Evolutionary conservation across 1,284 basidiomycete genomes (phyloP).

Genomic region (Ustilago loliicola): DNA sequence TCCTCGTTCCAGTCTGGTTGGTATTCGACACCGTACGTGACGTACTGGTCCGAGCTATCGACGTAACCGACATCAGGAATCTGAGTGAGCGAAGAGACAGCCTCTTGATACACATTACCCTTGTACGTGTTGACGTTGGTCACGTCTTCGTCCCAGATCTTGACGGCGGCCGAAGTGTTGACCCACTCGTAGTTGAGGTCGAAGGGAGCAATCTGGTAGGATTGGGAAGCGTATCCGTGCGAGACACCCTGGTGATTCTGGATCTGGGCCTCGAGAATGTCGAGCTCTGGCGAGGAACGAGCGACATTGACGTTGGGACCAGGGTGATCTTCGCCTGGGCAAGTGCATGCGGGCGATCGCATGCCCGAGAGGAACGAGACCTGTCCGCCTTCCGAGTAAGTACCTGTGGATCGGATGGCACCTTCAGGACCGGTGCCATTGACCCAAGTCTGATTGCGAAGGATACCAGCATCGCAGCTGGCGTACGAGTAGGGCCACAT

Average conservation of each 20-base stretch:
- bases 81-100: slow-evolving; percentile 63
- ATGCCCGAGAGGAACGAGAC: slow-evolving; percentile 50
- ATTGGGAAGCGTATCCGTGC: slow-evolving; percentile 64
- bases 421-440: slow-evolving; percentile 58
- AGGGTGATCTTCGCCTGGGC: slow-evolving; percentile 63
- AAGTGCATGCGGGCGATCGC: slow-evolving; percentile 60
- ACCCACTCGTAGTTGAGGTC: slow-evolving; percentile 64
- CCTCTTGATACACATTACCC: slow-evolving; percentile 68
- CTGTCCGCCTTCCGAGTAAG: slow-evolving; percentile 31
- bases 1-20: slow-evolving; percentile 63
- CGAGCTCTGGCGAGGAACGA: slow-evolving; percentile 69
- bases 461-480: slow-evolving; percentile 67
- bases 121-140: slow-evolving; percentile 65
- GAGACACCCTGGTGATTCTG: slow-evolving; percentile 71
- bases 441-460: slow-evolving; percentile 59
- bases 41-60: slow-evolving; percentile 34
- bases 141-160: slow-evolving; percentile 50
- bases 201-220: slow-evolving; percentile 69
- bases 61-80: slow-evolving; percentile 63
- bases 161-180: slow-evolving; percentile 31
- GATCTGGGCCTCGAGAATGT: slow-evolving; percentile 73
- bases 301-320: slow-evolving; percentile 66
- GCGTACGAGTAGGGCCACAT: slow-evolving; percentile 71
- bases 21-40: slow-evolving; percentile 68
- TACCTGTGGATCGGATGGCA: slow-evolving; percentile 49